Base-by-base conservation (phyloP, 2,329 filamentous ascomycete species). In the Taxawa tesnikishii region DNA sequence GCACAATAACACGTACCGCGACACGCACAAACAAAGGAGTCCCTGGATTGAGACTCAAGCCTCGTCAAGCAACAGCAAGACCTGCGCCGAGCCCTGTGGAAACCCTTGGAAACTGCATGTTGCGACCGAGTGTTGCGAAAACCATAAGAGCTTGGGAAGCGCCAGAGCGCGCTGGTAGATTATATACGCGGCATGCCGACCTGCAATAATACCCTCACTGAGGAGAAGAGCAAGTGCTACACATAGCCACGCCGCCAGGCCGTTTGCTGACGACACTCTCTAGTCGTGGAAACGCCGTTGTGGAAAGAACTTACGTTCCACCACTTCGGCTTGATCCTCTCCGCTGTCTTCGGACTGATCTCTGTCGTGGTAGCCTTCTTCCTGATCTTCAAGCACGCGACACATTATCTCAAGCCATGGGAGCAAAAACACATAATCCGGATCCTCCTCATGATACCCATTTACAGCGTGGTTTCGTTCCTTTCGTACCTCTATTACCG, bases 371-470 rank as follows among this genome's bases (percentile, higher is more conserved):
- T 73, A 23, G 67, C 70, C 14, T 58, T 68, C 23, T 65, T 59
- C 41, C 55, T 75, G 31, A 70, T 76, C 34, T 55, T 67, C 43
- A 56, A 59, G 38, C 73, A 76, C 57, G 68, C 70, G 3, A 68
- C 59, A 10, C 73, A 75, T 48, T 77, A 76, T 54, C 59, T 65
- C 36, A 67, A 65, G 48, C 70, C 72, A 7, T 61, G 59, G 39
- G 69, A 77, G 50, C 73, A 77, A 48, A 68, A 64, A 45, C 68
- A 76, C 51, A 85, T 90, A 47, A 87, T 92, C 46, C 81, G 84
- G 29, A 88, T 93, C 43, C 68, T 93, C 15, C 77, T 87, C 53
- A 88, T 92, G 82, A 73, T 92, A 30, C 84, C 84, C 24, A 66
- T 92, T 39, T 92, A 92, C 55, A 68, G 79, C 31, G 63, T 75